These are phyloP conservation scores for Suillus alpinus DNA, from an alignment of 768 basidiomycete genomes.

Conservation along the genomic window DNA sequence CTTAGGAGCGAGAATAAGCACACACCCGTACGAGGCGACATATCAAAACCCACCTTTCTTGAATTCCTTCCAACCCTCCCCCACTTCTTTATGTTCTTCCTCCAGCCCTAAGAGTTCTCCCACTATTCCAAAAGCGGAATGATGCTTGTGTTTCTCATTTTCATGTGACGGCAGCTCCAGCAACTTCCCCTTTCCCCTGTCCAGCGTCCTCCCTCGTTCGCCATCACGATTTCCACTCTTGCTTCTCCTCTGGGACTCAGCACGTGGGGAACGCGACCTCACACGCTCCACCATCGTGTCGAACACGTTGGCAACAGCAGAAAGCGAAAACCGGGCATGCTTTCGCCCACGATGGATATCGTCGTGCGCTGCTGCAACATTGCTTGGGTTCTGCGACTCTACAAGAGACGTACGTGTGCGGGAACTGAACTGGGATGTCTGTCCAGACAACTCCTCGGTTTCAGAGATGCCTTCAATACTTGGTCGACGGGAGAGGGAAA, in stretches of 20 bases:
- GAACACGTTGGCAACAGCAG: slow-evolving; percentile 46
- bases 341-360: slow-evolving; percentile 27
- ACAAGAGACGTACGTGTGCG: background rate
- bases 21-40: background rate
- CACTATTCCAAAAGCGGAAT: background rate
- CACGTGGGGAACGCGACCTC: slow-evolving; percentile 41
- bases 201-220: slow-evolving; percentile 31
- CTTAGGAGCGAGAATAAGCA: slow-evolving; percentile 36
- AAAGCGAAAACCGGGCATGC: slow-evolving; percentile 48
- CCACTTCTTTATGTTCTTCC: slow-evolving; percentile 33
- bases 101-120: slow-evolving; percentile 3
- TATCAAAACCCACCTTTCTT: slow-evolving; percentile 60
- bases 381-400: background rate
- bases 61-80: slow-evolving; percentile 83
- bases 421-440: background rate
- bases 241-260: slow-evolving; percentile 14
- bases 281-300: slow-evolving; percentile 41
- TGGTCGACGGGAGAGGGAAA: slow-evolving; percentile 31
- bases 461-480: slow-evolving; percentile 40
- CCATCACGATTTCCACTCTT: slow-evolving; percentile 2
- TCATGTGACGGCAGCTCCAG: slow-evolving; percentile 2
- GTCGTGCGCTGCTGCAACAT: background rate
- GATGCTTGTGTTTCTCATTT: slow-evolving; percentile 23
- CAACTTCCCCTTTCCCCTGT: slow-evolving; percentile 19
- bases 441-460: slow-evolving; percentile 19